Evolutionary conservation across 176 grass and related monocot species (phyloP).

Genomic region (Lolium multiflorum): DNA sequence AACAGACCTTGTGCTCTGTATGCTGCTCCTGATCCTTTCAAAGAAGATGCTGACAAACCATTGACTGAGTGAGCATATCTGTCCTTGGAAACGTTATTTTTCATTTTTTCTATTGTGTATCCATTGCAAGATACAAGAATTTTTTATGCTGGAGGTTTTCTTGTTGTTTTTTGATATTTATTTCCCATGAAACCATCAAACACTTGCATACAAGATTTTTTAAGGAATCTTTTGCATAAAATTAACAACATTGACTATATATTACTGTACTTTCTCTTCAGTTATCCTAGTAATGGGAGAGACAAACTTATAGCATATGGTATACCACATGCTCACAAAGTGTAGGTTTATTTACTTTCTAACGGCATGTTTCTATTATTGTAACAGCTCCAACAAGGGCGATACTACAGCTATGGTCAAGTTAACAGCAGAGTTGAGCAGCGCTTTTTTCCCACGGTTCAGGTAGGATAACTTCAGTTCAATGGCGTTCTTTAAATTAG

Average conservation of each 20-base stretch:
- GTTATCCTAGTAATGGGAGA: slow-evolving; percentile 20
- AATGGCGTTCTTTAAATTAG: background rate
- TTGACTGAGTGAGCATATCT: slow-evolving; percentile 51
- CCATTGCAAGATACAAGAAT: background rate
- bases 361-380: slow-evolving; percentile 40
- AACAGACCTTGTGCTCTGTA: slow-evolving; percentile 90
- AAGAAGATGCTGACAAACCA: slow-evolving; percentile 47
- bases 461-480: slow-evolving; percentile 57
- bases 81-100: background rate
- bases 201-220: background rate
- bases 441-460: slow-evolving; percentile 88
- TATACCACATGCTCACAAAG: slow-evolving; percentile 29
- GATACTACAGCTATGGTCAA: slow-evolving; percentile 46
- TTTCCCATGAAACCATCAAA: background rate
- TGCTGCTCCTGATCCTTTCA: slow-evolving; percentile 68
- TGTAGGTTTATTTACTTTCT: slow-evolving; percentile 41
- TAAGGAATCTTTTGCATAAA: slow-evolving; percentile 3
- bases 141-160: background rate
- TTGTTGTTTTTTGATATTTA: background rate
- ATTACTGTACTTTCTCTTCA: background rate
- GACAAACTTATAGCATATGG: background rate
- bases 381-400: slow-evolving; percentile 41
- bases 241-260: background rate
- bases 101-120: background rate
- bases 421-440: slow-evolving; percentile 74